Base-by-base conservation (phyloP, 768 basidiomycete species). In the Russula griseocarnosa region DNA sequence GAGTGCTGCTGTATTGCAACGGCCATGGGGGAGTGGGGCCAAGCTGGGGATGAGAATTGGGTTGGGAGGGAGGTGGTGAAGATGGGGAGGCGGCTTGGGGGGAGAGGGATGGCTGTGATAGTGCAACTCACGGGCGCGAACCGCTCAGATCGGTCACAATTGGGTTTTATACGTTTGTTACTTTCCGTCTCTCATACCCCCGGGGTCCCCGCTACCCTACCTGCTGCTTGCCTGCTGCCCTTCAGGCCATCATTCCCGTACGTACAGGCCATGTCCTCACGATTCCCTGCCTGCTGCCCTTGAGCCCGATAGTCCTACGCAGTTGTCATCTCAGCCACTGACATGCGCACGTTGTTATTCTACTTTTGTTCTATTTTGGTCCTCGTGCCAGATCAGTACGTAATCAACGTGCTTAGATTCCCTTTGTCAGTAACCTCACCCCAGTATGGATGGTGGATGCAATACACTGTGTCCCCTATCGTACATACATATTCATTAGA, bases 1-100 rank as follows among this genome's bases (percentile, higher is more conserved):
- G 63, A 55, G 38, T 55, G 62, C 40, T 65, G 64, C 16, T 50
- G 49, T 26, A 50, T 65, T 28, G 64, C 64, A 14, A 65, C 64
- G 32, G 64, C 64, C 64, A 65, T 65, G 46, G n/a, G 52, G 22
- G 58, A 32, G 44, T 38, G 58, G 16, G n/a, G n/a, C 11, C 18
- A 32, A 32, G 61, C 22, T 38, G 28, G 30, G 50, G 49, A 50
- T 3, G 26, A 50, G 14, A 16, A 14, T 18, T 50, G 24, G 14
- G 24, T 18, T 50, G 24, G 14, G 5, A n/a, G 24, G 49, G 13
- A 50, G 16, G 22, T 10, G n/a, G 18, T 0, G 36, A 4, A 7
- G 49, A 7, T n/a, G 26, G 32, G 10, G 5, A 13, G 26, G 42
- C 4, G 22, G 51, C 2, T 22, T 14, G 49, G 13, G 40, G 26